These are phyloP conservation scores for Draba incana DNA, from an alignment of 345 rosid species.

Conservation along the genomic window DNA sequence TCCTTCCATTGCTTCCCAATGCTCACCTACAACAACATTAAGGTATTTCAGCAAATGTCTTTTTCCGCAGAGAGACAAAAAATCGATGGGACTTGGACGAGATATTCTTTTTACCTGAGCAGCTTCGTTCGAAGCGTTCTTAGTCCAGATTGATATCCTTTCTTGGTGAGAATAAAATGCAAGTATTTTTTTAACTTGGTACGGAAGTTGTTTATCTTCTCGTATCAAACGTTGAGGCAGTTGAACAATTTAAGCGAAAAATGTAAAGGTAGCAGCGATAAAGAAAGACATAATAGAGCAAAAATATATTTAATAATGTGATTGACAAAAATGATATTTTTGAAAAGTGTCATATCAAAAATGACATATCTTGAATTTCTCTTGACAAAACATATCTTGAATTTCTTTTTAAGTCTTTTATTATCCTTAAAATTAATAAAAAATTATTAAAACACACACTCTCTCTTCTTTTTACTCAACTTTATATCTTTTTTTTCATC, in stretches of 20 bases:
- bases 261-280: background rate
- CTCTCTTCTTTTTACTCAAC: too few species aligned
- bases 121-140: constrained; percentile 85
- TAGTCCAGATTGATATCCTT: constrained; percentile 82
- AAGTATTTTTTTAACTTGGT: background rate
- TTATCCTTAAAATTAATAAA: too few species aligned
- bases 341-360: too few species aligned
- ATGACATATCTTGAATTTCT: too few species aligned
- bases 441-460: too few species aligned
- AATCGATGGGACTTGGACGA: background rate
- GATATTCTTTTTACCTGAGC: constrained; percentile 62
- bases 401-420: too few species aligned
- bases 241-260: constrained; percentile 27
- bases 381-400: too few species aligned
- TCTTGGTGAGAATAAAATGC: constrained; percentile 38
- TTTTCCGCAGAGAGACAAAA: background rate
- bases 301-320: background rate
- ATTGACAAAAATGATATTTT: too few species aligned
- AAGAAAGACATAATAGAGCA: background rate
- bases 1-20: constrained; percentile 95
- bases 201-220: constrained; percentile 37
- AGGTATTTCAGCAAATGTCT: background rate
- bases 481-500: too few species aligned
- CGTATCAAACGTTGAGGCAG: constrained; percentile 35
- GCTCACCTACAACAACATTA: constrained; percentile 55